Conservation (phyloP, 441 rosid species). For the Eugenia klotzschiana region DNA sequence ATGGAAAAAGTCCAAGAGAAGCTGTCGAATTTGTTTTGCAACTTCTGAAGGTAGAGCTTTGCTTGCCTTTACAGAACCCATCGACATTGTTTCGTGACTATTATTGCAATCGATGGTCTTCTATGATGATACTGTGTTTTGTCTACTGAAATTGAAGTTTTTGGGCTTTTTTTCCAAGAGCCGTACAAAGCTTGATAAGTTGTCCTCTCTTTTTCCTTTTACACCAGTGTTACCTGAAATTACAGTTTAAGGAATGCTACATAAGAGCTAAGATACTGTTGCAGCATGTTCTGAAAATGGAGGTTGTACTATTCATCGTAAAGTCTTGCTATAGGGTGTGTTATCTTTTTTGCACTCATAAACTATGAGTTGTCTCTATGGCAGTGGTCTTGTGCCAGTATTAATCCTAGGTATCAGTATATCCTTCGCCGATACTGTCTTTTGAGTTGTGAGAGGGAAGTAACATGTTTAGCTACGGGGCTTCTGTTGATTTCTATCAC, state of each 20-base stretch:
- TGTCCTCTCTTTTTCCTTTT: neutral
- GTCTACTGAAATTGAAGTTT: neutral
- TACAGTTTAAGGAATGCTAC: neutral
- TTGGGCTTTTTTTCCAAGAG: neutral
- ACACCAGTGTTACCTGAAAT: neutral
- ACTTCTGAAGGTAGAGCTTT: slow-evolving; percentile 65
- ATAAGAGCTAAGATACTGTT: neutral
- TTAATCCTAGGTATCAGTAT: neutral
- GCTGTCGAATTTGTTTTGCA: slow-evolving; percentile 95
- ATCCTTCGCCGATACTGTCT: neutral
- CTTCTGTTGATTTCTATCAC: neutral
- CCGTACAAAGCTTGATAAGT: neutral
- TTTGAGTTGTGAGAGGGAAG: neutral
- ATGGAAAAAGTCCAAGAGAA: slow-evolving; percentile 93
- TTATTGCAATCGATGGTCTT: neutral
- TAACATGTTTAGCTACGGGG: neutral
- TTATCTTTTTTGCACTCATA: neutral
- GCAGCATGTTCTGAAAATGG: neutral
- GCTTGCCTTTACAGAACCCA: neutral
- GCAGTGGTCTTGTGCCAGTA: neutral
- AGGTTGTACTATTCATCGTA: neutral
- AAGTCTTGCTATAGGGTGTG: neutral
- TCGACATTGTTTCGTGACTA: neutral
- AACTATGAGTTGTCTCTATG: neutral
- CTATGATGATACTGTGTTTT: neutral